phyloP scores from a whole-genome alignment of 106 monocot genomes.

The Xerophyta viscosa region DNA sequence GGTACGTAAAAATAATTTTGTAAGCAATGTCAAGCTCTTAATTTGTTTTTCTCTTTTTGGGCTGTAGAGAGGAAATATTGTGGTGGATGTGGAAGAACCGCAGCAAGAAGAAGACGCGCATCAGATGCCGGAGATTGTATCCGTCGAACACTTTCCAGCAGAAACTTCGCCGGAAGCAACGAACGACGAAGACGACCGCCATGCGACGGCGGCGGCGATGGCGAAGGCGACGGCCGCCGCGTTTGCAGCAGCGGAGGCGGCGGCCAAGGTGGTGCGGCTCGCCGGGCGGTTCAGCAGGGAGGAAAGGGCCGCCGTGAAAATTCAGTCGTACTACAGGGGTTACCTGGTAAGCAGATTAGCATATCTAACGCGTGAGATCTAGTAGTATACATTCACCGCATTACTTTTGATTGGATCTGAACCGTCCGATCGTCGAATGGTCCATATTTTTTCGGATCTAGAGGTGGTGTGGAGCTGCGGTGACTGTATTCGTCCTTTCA shows the following conservation, averaged over 20 bases:
- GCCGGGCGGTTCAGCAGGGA: constrained; percentile 38
- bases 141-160: constrained; percentile 57
- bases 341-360: constrained; percentile 41
- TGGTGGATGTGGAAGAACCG: not conserved
- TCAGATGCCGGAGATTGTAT: constrained; percentile 54
- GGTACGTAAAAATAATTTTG: no score
- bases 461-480: no score
- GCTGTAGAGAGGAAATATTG: not conserved
- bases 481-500: no score
- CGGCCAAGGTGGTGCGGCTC: constrained; percentile 54
- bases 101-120: constrained; percentile 10
- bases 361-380: not conserved
- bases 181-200: constrained; percentile 24
- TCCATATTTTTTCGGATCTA: no score
- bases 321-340: constrained; percentile 76
- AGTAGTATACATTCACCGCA: not conserved
- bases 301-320: constrained; percentile 53
- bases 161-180: constrained; percentile 46
- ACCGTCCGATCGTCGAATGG: no score
- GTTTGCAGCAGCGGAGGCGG: constrained; percentile 43
- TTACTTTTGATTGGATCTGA: no score
- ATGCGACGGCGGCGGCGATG: constrained; percentile 25
- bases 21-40: constrained; percentile 1
- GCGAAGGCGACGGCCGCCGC: constrained; percentile 51
- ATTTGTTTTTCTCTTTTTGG: not conserved